Conservation (phyloP, 768 basidiomycete genomes). For the Sarcodon sp. region DNA sequence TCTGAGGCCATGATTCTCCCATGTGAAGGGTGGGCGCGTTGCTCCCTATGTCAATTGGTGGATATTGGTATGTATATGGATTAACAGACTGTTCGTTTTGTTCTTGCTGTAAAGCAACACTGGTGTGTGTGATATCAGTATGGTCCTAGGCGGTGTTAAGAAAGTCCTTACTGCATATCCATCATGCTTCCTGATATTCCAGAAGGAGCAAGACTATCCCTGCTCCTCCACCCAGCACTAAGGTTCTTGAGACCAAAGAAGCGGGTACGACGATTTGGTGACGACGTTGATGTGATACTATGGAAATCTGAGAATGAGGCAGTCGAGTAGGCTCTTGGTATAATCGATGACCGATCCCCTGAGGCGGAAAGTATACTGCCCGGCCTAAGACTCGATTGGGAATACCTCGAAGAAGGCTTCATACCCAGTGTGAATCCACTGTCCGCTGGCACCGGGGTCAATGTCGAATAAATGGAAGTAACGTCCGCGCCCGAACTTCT, state of each 20-base stretch:
- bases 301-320: slow-evolving; percentile 74
- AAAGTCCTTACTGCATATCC: slow-evolving; percentile 76
- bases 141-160: not conserved
- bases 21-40: slow-evolving; percentile 15
- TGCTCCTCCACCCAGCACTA: slow-evolving; percentile 62
- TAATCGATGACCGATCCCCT: slow-evolving; percentile 36
- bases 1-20: slow-evolving; percentile 12
- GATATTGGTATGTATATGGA: slow-evolving; percentile 2
- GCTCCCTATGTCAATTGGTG: slow-evolving; percentile 13
- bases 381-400: slow-evolving; percentile 26
- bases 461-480: slow-evolving; percentile 57
- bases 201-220: slow-evolving; percentile 72
- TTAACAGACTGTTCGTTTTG: slow-evolving; percentile 11
- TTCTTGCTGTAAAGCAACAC: slow-evolving; percentile 71
- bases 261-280: slow-evolving; percentile 49
- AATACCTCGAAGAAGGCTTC: slow-evolving; percentile 38
- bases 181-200: slow-evolving; percentile 82
- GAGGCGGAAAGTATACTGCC: slow-evolving; percentile 21
- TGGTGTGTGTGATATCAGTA: slow-evolving; percentile 17
- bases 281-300: slow-evolving; percentile 46
- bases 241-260: slow-evolving; percentile 73
- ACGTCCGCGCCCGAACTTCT: slow-evolving; percentile 49
- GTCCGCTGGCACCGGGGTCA: slow-evolving; percentile 25
- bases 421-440: not conserved
- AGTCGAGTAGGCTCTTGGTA: slow-evolving; percentile 62